A percentile compares a stretch with the other conserved stretches of the same genome.
These are phyloP conservation scores for Hippophae rhamnoides DNA, from an alignment of 306 rosid genomes.

Conservation along the genomic window DNA sequence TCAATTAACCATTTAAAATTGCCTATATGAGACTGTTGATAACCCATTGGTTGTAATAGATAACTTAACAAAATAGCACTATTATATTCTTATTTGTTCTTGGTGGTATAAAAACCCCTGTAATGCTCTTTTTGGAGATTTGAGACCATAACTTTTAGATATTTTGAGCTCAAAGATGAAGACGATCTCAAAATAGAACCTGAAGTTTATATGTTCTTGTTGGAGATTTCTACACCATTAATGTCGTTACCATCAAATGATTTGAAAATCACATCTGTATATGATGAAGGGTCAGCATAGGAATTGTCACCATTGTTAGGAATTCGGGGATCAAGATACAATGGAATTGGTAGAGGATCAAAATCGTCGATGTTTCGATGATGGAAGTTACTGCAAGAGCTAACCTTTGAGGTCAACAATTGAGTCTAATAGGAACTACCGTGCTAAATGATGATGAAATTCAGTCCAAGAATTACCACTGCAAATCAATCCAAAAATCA, in stretches of 20 bases:
- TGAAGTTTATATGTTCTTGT: constrained; percentile 32
- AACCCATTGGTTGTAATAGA: too few relatives aligned
- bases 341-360: constrained; percentile 34
- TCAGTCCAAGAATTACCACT: too few relatives aligned
- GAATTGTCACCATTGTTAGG: constrained; percentile 35
- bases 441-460: too few relatives aligned
- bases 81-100: too few relatives aligned
- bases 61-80: too few relatives aligned
- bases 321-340: constrained; percentile 22
- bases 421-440: too few relatives aligned
- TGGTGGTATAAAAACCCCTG: too few relatives aligned
- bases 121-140: constrained; percentile 70
- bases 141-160: constrained; percentile 50
- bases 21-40: too few relatives aligned
- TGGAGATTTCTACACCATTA: constrained; percentile 48
- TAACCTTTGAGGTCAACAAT: too few relatives aligned
- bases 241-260: constrained; percentile 45
- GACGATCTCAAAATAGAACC: constrained; percentile 33
- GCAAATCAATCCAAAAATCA: too few relatives aligned
- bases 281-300: constrained; percentile 56
- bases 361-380: constrained; percentile 18
- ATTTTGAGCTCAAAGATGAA: constrained; percentile 8
- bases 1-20: too few relatives aligned
- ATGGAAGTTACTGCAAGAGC: constrained; percentile 1
- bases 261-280: constrained; percentile 59